These are phyloP conservation scores for Vickermania ingenoplastis DNA, from an alignment of 208 protist genomes.

Conservation along the genomic window DNA sequence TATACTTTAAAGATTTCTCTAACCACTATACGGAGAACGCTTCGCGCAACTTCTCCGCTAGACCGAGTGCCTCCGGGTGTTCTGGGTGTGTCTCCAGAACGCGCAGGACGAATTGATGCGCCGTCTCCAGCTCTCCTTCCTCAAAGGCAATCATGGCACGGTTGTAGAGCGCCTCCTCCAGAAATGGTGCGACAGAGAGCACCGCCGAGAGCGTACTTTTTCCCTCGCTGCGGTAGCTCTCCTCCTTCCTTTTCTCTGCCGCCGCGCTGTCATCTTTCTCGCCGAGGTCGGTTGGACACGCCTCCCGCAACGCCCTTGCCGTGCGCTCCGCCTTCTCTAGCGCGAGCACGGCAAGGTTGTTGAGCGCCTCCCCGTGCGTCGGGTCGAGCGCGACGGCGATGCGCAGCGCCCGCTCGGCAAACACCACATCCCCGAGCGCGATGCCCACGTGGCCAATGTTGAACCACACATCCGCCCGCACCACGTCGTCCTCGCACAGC, in stretches of 20 bases:
- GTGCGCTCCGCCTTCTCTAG: slow-evolving; percentile 26
- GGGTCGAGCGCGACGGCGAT: slow-evolving; percentile 80
- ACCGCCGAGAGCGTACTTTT: slow-evolving; percentile 64
- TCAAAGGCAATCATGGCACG: slow-evolving; percentile 59
- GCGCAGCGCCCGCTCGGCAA: slow-evolving; percentile 91
- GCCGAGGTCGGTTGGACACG: slow-evolving; percentile 22
- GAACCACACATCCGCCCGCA: slow-evolving; percentile 90
- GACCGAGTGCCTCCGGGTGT: slow-evolving; percentile 66
- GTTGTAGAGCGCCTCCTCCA: slow-evolving; percentile 92
- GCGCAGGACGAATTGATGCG: slow-evolving; percentile 41
- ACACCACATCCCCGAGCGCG: slow-evolving; percentile 77
- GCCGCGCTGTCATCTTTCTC: slow-evolving; percentile 9
- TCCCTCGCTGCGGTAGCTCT: slow-evolving; percentile 19
- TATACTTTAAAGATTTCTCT: too few relatives aligned
- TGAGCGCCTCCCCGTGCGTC: slow-evolving; percentile 89
- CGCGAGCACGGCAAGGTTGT: slow-evolving; percentile 91
- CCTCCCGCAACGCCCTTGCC: not conserved
- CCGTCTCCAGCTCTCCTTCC: slow-evolving; percentile 73
- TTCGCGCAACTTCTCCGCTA: slow-evolving; percentile 58
- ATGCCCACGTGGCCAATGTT: slow-evolving; percentile 94
- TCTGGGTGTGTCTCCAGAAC: slow-evolving; percentile 73
- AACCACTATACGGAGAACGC: too few relatives aligned
- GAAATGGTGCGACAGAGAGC: slow-evolving; percentile 40
- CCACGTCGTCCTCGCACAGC: slow-evolving; percentile 52
- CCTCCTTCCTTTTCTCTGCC: slow-evolving; percentile 30